phyloP scores from a whole-genome alignment of 257 asterid genomes.

The Capsicum chinense region DNA sequence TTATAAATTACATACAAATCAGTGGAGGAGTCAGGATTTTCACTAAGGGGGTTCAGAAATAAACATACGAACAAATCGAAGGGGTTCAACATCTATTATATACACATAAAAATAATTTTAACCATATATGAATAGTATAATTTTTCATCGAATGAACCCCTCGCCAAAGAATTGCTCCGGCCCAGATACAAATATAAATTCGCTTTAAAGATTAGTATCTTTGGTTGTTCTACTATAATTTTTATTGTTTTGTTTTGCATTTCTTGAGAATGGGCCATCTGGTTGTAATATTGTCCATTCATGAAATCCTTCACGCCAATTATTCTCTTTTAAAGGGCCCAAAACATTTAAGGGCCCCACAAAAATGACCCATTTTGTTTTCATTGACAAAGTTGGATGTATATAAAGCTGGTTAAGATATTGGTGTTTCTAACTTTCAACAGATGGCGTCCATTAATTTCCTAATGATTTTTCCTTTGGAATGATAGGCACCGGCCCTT shows the following conservation, averaged over 20 bases:
- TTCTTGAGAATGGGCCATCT: constrained; percentile 10
- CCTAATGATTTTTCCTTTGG: background rate
- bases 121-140: no score
- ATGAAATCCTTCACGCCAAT: background rate
- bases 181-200: no score
- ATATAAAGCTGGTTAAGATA: background rate
- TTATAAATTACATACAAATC: no score
- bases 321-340: constrained; percentile 12
- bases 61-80: no score
- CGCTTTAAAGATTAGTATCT: no score
- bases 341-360: background rate
- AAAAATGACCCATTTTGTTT: background rate
- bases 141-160: no score
- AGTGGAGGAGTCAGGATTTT: no score
- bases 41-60: no score
- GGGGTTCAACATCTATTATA: no score
- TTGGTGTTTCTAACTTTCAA: background rate
- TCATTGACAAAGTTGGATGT: background rate
- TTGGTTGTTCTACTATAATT: background rate
- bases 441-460: background rate
- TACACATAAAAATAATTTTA: no score
- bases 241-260: background rate
- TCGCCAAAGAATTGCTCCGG: no score
- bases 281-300: no score
- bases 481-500: constrained; percentile 24